Evolutionary conservation across 192 early-diverging fungal species (phyloP).

Genomic region (Coemansia sp.): DNA sequence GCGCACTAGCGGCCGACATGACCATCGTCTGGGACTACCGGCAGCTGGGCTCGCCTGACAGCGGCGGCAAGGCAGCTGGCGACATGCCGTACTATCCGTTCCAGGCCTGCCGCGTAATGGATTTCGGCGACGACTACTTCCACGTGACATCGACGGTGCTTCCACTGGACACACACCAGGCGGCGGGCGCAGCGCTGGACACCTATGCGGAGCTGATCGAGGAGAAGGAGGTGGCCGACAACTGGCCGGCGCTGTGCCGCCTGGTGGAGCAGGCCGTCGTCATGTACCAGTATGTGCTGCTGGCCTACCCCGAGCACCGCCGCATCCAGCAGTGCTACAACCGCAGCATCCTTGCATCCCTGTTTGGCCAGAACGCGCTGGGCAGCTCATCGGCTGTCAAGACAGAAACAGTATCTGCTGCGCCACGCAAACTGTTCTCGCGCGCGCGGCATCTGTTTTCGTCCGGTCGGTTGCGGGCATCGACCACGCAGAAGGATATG

Average conservation of each 20-base stretch:
- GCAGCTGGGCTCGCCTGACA: slow-evolving; percentile 20
- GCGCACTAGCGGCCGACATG: slow-evolving; percentile 38
- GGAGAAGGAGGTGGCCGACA: slow-evolving; percentile 49
- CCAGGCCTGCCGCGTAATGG: slow-evolving; percentile 47
- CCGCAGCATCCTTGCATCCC: slow-evolving; percentile 51
- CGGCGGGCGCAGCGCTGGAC: slow-evolving; percentile 11
- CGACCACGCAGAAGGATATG: slow-evolving; percentile 12
- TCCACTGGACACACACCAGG: slow-evolving; percentile 30
- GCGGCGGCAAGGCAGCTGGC: neutral
- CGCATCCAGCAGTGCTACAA: slow-evolving; percentile 56
- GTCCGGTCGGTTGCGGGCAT: slow-evolving; percentile 25
- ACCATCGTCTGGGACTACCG: slow-evolving; percentile 54
- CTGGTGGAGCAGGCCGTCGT: slow-evolving; percentile 47
- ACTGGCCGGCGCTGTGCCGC: slow-evolving; percentile 47
- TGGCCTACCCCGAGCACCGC: slow-evolving; percentile 51
- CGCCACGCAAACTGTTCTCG: slow-evolving; percentile 52
- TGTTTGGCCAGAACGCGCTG: slow-evolving; percentile 53
- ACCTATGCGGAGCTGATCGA: slow-evolving; percentile 51
- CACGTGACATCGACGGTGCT: slow-evolving; percentile 43
- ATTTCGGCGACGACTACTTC: slow-evolving; percentile 49
- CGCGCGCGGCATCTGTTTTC: slow-evolving; percentile 52
- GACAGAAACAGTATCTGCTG: slow-evolving; percentile 36
- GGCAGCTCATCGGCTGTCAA: slow-evolving; percentile 48
- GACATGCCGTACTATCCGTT: slow-evolving; percentile 32
- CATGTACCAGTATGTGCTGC: slow-evolving; percentile 51